These are phyloP conservation scores for Chenopodium suecicum DNA, from an alignment of 148 eudicot species.

Conservation along the genomic window DNA sequence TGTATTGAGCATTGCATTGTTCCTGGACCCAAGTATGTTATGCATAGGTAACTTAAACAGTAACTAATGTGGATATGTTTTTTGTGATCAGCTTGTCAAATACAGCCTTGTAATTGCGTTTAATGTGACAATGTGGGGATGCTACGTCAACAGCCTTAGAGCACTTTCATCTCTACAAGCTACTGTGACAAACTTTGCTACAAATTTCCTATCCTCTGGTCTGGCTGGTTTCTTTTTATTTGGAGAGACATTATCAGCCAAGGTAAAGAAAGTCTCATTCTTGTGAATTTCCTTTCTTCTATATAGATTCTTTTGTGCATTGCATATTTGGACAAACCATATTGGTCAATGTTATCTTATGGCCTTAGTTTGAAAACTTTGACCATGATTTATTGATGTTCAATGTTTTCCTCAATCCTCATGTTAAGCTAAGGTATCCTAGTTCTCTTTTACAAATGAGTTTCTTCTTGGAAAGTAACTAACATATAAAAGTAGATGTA, in stretches of 20 bases:
- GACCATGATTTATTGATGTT: background rate
- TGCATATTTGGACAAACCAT: background rate
- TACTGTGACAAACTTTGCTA: conserved; percentile 87
- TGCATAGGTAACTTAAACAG: too few relatives aligned
- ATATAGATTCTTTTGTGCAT: background rate
- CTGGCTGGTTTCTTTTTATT: conserved; percentile 85
- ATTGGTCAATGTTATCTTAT: background rate
- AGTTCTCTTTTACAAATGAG: background rate
- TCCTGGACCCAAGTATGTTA: background rate
- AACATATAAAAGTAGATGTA: background rate
- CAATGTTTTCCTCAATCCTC: background rate
- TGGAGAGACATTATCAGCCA: conserved; percentile 60
- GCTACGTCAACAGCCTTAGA: conserved; percentile 87
- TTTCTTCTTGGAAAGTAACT: background rate
- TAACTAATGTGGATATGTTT: conserved; percentile 2
- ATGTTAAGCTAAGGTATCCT: background rate
- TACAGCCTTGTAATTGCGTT: conserved; percentile 66
- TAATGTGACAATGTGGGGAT: conserved; percentile 96
- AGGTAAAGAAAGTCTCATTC: conserved; percentile 46
- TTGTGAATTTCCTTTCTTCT: background rate
- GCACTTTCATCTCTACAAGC: conserved; percentile 97
- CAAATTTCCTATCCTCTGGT: conserved; percentile 88
- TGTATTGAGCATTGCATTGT: background rate
- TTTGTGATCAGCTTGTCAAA: conserved; percentile 51
- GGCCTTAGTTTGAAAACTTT: background rate